Percentiles rank a stretch among this genome's conserved stretches.
These are phyloP conservation scores for Echeveria elegans DNA, from an alignment of 164 flowering plant genomes.

Conservation along the genomic window DNA sequence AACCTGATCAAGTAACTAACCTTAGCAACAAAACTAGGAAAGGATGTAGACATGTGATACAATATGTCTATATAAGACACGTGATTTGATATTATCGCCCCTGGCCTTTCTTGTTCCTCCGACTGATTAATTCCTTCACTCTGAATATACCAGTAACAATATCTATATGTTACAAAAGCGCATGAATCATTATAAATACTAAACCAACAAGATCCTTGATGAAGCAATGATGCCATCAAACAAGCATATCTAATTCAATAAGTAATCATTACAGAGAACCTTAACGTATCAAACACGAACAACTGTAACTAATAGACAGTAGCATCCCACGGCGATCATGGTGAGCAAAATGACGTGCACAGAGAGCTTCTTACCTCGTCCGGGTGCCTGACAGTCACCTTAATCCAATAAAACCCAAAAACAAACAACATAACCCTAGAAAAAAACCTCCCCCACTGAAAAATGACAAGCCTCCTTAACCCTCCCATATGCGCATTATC, in stretches of 20 bases:
- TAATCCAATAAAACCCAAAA: constrained; percentile 57
- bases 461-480: constrained; percentile 48
- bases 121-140: constrained; percentile 26
- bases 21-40: constrained; percentile 97
- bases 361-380: constrained; percentile 18
- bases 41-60: constrained; percentile 87
- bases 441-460: constrained; percentile 35
- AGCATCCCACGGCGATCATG: too few relatives aligned
- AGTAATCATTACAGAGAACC: too few relatives aligned
- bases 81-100: constrained; percentile 79
- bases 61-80: constrained; percentile 79
- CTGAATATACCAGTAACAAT: constrained; percentile 19
- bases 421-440: constrained; percentile 50
- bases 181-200: too few relatives aligned
- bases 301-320: too few relatives aligned
- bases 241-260: too few relatives aligned
- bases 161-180: too few relatives aligned
- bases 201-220: too few relatives aligned
- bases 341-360: background rate
- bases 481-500: constrained; percentile 83
- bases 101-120: constrained; percentile 60
- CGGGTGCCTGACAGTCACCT: constrained; percentile 13
- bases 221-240: too few relatives aligned
- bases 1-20: constrained; percentile 13
- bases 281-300: too few relatives aligned